These are phyloP conservation scores for Solanum ahanhuiri DNA, from an alignment of 257 asterid species.

Conservation along the genomic window DNA sequence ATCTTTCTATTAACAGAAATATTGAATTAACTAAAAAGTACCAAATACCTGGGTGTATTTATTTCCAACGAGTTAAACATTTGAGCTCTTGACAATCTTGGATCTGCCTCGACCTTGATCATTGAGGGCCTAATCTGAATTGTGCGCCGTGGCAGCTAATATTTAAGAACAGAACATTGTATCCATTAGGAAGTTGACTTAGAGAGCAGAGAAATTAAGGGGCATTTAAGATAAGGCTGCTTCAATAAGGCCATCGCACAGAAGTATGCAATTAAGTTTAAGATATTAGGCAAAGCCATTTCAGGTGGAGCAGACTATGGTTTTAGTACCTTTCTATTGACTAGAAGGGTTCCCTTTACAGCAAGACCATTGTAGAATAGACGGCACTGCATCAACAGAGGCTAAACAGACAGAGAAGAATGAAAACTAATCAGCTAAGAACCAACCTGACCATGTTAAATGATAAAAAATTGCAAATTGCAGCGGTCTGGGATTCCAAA, in stretches of 20 bases:
- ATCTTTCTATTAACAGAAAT: not conserved
- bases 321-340: slow-evolving; percentile 49
- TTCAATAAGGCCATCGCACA: not conserved
- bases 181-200: not conserved
- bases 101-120: slow-evolving; percentile 67
- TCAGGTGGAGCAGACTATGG: not conserved
- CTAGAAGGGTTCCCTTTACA: slow-evolving; percentile 83
- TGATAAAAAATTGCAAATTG: not conserved
- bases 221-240: not conserved
- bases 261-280: not conserved
- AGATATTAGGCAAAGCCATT: not conserved
- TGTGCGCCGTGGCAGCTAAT: slow-evolving; percentile 47
- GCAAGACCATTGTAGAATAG: slow-evolving; percentile 60
- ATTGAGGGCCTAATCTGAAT: slow-evolving; percentile 82
- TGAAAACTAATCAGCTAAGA: not conserved
- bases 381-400: slow-evolving; percentile 81
- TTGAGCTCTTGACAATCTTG: not conserved
- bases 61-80: slow-evolving; percentile 62
- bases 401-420: slow-evolving; percentile 35
- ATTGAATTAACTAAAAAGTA: not conserved
- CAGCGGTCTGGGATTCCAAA: not conserved
- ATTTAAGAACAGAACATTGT: not conserved
- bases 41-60: slow-evolving; percentile 45
- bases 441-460: not conserved
- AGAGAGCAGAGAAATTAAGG: not conserved